Percentiles rank a stretch among this genome's conserved stretches.
Conservation (phyloP, 106 monocot genomes). For the Phalaenopsis equestris region DNA sequence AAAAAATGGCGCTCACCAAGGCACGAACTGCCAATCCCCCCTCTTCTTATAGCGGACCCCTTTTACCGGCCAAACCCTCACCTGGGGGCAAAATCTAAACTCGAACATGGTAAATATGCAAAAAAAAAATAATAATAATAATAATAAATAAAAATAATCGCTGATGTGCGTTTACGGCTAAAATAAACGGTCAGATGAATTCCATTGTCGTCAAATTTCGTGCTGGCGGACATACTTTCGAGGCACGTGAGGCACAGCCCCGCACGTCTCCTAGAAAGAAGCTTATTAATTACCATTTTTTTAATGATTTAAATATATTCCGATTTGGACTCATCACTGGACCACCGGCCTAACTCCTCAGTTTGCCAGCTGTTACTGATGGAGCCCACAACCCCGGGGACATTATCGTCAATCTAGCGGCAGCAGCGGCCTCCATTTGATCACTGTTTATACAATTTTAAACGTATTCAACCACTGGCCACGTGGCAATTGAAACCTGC, state of each 20-base stretch:
- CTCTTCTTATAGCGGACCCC: not conserved
- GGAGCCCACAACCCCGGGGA: not conserved
- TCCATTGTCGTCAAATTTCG: not conserved
- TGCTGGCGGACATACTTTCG: not conserved
- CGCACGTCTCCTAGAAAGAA: not conserved
- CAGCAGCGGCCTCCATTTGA: not conserved
- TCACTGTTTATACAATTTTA: not conserved
- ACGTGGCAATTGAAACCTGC: too few species aligned
- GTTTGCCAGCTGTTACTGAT: not conserved
- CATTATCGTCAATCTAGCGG: not conserved
- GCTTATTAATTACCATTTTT: not conserved
- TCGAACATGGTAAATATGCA: too few species aligned
- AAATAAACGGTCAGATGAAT: not conserved
- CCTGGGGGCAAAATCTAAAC: not conserved
- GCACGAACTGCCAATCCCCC: not conserved
- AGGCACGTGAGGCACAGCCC: not conserved
- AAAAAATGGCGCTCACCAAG: not conserved
- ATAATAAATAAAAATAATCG: too few species aligned
- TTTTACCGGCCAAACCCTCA: not conserved
- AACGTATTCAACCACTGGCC: too few species aligned
- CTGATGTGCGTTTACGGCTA: not conserved
- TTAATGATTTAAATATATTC: not conserved
- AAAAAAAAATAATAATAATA: too few species aligned
- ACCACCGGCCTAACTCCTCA: not conserved
- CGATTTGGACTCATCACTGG: slow-evolving; percentile 3